Conservation (phyloP, 306 rosid species). For the Lathyrus oleraceus region DNA sequence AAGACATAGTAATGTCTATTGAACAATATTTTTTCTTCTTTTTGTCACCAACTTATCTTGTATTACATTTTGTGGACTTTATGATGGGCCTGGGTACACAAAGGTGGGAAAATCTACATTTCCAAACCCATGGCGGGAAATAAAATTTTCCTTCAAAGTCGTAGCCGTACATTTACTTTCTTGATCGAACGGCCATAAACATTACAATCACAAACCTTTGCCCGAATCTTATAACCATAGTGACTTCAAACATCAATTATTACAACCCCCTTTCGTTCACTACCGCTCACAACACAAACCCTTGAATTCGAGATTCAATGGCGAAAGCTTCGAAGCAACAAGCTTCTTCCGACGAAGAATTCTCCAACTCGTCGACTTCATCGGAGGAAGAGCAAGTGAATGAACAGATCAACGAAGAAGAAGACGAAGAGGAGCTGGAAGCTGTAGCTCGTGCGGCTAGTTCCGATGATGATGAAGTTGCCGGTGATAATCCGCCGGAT, state of each 20-base stretch:
- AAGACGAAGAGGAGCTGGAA: constrained; percentile 90
- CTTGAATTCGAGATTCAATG: constrained; percentile 52
- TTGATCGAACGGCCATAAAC: constrained; percentile 54
- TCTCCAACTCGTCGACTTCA: constrained; percentile 54
- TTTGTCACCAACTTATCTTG: no score
- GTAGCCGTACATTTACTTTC: constrained; percentile 43
- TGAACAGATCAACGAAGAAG: constrained; percentile 70
- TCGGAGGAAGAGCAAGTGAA: constrained; percentile 67
- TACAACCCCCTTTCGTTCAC: constrained; percentile 1
- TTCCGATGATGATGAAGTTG: constrained; percentile 67
- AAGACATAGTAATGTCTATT: no score
- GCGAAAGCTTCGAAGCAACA: constrained; percentile 64
- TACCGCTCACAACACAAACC: constrained; percentile 31
- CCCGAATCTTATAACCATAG: not conserved
- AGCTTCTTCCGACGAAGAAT: constrained; percentile 74
- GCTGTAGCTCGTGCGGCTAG: constrained; percentile 93
- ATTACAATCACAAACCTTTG: not conserved
- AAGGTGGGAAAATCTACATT: constrained; percentile 12
- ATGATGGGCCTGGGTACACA: not conserved
- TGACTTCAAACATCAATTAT: constrained; percentile 13
- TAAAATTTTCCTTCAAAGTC: constrained; percentile 1
- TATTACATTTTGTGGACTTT: not conserved
- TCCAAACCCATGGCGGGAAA: constrained; percentile 61
- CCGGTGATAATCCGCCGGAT: constrained; percentile 36
- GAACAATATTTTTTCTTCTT: no score